phyloP scores from a whole-genome alignment of 306 rosid species.

The Lablab purpureus region DNA sequence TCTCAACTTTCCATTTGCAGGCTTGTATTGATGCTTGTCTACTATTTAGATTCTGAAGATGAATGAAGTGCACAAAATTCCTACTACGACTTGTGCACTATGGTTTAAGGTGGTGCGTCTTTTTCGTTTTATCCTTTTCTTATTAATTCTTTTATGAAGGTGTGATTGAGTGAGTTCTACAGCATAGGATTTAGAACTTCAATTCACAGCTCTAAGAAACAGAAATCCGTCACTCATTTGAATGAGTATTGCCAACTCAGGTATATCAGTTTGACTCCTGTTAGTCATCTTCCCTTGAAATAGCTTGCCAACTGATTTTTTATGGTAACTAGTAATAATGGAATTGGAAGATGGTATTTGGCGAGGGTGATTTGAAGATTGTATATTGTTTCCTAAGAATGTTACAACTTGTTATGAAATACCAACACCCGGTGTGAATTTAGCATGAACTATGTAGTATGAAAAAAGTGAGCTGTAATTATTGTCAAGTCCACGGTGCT shows the following conservation, averaged over 20 bases:
- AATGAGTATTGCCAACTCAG: slow-evolving; percentile 25
- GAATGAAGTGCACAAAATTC: slow-evolving; percentile 50
- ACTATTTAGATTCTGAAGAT: slow-evolving; percentile 66
- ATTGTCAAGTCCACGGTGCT: neutral
- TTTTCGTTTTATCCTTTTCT: neutral
- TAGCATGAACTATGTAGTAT: neutral
- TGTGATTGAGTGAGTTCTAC: slow-evolving; percentile 11
- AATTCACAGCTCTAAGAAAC: slow-evolving; percentile 28
- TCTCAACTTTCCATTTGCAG: slow-evolving; percentile 67
- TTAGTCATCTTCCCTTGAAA: neutral
- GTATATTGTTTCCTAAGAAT: neutral
- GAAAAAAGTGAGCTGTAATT: neutral
- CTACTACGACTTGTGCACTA: slow-evolving; percentile 47
- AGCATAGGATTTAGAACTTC: slow-evolving; percentile 1
- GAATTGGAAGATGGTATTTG: slow-evolving; percentile 12
- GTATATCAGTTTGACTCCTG: neutral
- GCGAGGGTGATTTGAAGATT: slow-evolving; percentile 1
- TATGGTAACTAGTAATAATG: neutral
- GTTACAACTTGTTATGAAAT: neutral
- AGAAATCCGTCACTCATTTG: slow-evolving; percentile 33
- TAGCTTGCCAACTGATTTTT: slow-evolving; percentile 25
- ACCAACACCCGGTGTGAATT: neutral
- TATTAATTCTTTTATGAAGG: neutral
- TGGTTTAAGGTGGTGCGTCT: slow-evolving; percentile 54
- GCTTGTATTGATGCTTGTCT: slow-evolving; percentile 72